Conservation (phyloP, 2,329 filamentous ascomycete genomes). For the Coniochaeta prunicola region DNA sequence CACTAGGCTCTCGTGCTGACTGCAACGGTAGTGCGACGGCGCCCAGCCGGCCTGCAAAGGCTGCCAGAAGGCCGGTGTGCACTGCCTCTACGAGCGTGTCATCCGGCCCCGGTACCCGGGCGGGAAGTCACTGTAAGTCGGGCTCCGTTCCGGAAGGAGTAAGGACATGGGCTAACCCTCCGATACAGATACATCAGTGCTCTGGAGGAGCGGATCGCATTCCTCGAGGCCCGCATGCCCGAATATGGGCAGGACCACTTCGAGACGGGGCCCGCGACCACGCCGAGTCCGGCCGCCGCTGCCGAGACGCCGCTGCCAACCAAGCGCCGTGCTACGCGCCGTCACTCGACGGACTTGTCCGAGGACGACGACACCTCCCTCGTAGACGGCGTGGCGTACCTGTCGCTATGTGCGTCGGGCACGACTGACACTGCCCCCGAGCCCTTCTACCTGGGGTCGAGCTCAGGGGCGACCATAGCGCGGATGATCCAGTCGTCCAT, state of each 20-base stretch:
- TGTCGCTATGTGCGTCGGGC: slow-evolving; percentile 17
- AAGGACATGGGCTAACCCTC: background rate
- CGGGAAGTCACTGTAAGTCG: slow-evolving; percentile 16
- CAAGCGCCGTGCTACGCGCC: background rate
- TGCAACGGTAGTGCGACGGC: slow-evolving; percentile 15
- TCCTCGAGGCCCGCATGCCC: slow-evolving; percentile 18
- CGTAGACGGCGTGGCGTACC: slow-evolving; percentile 17
- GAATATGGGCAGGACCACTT: slow-evolving; percentile 19
- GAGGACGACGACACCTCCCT: slow-evolving; percentile 14
- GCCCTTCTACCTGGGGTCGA: slow-evolving; percentile 18
- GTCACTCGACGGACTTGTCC: slow-evolving; percentile 6
- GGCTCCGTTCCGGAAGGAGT: background rate
- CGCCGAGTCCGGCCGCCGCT: background rate
- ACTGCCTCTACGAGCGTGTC: slow-evolving; percentile 16
- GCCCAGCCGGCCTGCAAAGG: slow-evolving; percentile 16
- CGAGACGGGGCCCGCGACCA: background rate
- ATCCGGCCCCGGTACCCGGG: slow-evolving; percentile 19
- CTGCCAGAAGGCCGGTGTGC: slow-evolving; percentile 12
- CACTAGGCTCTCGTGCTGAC: background rate
- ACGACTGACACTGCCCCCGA: slow-evolving; percentile 15
- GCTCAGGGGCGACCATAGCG: slow-evolving; percentile 18
- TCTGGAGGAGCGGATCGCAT: slow-evolving; percentile 20
- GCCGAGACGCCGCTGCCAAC: slow-evolving; percentile 1
- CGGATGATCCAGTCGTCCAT: slow-evolving; percentile 19
- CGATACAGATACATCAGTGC: slow-evolving; percentile 16